Conservation (phyloP, 345 rosid species). For the Moringa oleifera region DNA sequence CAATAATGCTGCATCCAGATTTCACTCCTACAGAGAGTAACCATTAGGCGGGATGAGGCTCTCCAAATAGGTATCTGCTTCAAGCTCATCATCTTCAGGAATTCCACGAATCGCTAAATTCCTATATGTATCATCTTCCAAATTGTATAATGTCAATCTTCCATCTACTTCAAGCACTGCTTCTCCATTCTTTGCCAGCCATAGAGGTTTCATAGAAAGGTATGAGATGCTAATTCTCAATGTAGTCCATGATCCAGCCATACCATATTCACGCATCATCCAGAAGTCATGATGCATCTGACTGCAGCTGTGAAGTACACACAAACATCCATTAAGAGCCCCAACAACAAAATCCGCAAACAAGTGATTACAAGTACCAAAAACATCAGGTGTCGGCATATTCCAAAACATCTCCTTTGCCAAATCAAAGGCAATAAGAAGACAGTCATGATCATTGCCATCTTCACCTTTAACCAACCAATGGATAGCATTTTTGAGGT, state of each 20-base stretch:
- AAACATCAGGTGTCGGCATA: slow-evolving; percentile 24
- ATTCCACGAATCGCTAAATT: slow-evolving; percentile 24
- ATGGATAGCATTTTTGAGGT: slow-evolving; percentile 28
- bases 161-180: slow-evolving; percentile 39
- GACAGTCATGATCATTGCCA: neutral
- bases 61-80: slow-evolving; percentile 40
- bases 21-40: slow-evolving; percentile 8
- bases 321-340: slow-evolving; percentile 25
- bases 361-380: slow-evolving; percentile 24
- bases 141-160: slow-evolving; percentile 32
- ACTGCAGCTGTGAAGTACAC: slow-evolving; percentile 27
- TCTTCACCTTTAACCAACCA: slow-evolving; percentile 26
- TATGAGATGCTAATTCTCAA: slow-evolving; percentile 24
- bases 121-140: slow-evolving; percentile 17
- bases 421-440: slow-evolving; percentile 28
- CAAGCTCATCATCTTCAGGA: slow-evolving; percentile 28
- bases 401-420: slow-evolving; percentile 28
- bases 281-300: slow-evolving; percentile 33
- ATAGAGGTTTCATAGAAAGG: slow-evolving; percentile 37
- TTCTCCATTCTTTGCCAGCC: slow-evolving; percentile 24
- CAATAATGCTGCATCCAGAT: no score
- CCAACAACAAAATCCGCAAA: slow-evolving; percentile 25
- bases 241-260: slow-evolving; percentile 29
- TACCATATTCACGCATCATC: slow-evolving; percentile 36
- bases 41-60: slow-evolving; percentile 36